Evolutionary conservation across 2,329 filamentous ascomycete species (phyloP).

Genomic region (Chaetoscypha palmicola): DNA sequence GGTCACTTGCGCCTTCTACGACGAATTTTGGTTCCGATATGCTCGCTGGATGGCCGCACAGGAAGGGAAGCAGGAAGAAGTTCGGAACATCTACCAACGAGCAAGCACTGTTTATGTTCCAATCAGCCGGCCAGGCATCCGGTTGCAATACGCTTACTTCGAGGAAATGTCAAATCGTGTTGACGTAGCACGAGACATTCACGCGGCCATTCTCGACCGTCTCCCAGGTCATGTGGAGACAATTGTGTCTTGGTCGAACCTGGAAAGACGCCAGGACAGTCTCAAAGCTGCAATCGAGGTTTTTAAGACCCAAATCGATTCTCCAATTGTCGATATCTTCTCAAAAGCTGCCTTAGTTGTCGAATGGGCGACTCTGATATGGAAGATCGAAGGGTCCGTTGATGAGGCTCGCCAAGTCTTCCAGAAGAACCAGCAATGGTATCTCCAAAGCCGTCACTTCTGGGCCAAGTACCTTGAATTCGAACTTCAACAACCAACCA

Average conservation of each 20-base stretch:
- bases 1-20: constrained; percentile 88
- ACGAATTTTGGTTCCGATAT: constrained; percentile 98
- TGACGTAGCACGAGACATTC: constrained; percentile 76
- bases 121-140: constrained; percentile 73
- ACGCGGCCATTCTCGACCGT: constrained; percentile 68
- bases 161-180: constrained; percentile 77
- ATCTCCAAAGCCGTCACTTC: constrained; percentile 78
- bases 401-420: constrained; percentile 81
- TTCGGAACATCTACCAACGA: constrained; percentile 84
- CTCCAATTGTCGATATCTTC: constrained; percentile 62
- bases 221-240: constrained; percentile 81
- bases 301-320: constrained; percentile 74
- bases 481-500: constrained; percentile 76
- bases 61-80: constrained; percentile 75
- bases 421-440: constrained; percentile 73
- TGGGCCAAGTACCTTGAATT: constrained; percentile 87
- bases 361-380: constrained; percentile 80
- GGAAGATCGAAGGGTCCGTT: constrained; percentile 76
- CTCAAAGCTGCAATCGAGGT: constrained; percentile 79
- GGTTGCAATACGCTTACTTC: constrained; percentile 89
- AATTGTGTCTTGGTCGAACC: constrained; percentile 79
- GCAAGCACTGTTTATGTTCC: constrained; percentile 82
- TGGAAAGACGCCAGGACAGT: constrained; percentile 75
- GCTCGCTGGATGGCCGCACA: constrained; percentile 87
- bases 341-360: constrained; percentile 82